phyloP scores from a whole-genome alignment of 1,139 yeast genomes.

The Eremothecium gossypii region DNA sequence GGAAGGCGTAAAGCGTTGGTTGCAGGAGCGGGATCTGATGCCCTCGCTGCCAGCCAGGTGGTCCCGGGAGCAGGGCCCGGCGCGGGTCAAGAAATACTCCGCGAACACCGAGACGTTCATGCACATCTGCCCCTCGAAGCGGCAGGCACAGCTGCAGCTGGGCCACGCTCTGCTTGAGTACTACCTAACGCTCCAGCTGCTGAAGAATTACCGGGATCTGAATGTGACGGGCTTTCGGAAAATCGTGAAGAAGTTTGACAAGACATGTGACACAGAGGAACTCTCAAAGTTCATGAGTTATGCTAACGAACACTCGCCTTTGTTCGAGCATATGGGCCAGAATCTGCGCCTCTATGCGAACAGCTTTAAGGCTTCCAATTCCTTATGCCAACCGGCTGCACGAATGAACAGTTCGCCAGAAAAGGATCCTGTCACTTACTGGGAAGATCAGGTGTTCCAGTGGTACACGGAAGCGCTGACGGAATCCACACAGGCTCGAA shows the following conservation, averaged over 20 bases:
- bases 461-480: conserved; percentile 56
- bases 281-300: conserved; percentile 47
- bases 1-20: conserved; percentile 11
- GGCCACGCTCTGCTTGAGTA: conserved; percentile 72
- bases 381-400: conserved; percentile 4
- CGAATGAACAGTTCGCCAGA: conserved; percentile 7
- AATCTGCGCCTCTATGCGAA: conserved; percentile 21
- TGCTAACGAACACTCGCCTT: conserved; percentile 19
- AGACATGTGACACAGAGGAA: conserved; percentile 36
- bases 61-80: not conserved
- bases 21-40: conserved; percentile 20
- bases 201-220: conserved; percentile 65
- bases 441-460: conserved; percentile 68
- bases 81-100: conserved; percentile 3
- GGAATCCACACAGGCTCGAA: conserved; percentile 32
- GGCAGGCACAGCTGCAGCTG: conserved; percentile 63
- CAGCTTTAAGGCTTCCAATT: conserved; percentile 14
- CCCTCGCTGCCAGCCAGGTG: conserved; percentile 24
- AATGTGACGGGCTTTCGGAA: conserved; percentile 87
- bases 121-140: conserved; percentile 38
- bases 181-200: conserved; percentile 68
- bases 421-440: conserved; percentile 24
- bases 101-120: conserved; percentile 22
- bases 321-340: conserved; percentile 25
- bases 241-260: conserved; percentile 83